A percentile compares a stretch with the other conserved stretches of the same genome.
These are phyloP conservation scores for Vicia villosa DNA, from an alignment of 306 rosid species.

Conservation along the genomic window DNA sequence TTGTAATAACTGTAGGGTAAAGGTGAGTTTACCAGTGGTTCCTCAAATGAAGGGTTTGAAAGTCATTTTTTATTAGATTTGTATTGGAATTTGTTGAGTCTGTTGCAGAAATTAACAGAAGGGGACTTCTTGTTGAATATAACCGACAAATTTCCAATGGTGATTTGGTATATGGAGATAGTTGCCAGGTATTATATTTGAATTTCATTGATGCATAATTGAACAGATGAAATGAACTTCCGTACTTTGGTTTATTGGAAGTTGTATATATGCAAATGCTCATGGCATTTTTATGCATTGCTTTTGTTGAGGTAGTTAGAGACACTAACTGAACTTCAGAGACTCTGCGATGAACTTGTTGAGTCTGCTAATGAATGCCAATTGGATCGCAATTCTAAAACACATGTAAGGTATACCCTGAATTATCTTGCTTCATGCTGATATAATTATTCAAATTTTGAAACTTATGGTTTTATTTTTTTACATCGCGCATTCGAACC, in stretches of 20 bases:
- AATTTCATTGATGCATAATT: slow-evolving; percentile 4
- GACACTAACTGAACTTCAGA: slow-evolving; percentile 84
- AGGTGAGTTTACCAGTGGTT: too few relatives aligned
- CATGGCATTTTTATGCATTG: slow-evolving; percentile 4
- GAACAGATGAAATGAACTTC: slow-evolving; percentile 28
- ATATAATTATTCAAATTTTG: slow-evolving; percentile 37
- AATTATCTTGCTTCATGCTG: slow-evolving; percentile 21
- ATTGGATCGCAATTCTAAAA: slow-evolving; percentile 73
- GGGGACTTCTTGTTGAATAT: slow-evolving; percentile 93
- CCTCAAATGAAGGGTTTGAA: neutral
- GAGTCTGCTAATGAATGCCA: slow-evolving; percentile 63
- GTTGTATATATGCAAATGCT: slow-evolving; percentile 11
- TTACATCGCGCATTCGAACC: too few relatives aligned
- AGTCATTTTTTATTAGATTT: slow-evolving; percentile 22
- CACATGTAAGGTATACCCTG: slow-evolving; percentile 64
- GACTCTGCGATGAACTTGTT: slow-evolving; percentile 88
- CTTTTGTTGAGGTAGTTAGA: slow-evolving; percentile 53
- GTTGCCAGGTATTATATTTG: slow-evolving; percentile 60
- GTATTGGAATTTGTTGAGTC: slow-evolving; percentile 34
- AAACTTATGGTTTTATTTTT: slow-evolving; percentile 5
- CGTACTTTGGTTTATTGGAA: slow-evolving; percentile 5
- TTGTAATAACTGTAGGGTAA: too few relatives aligned
- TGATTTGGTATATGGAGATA: slow-evolving; percentile 86
- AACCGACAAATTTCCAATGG: slow-evolving; percentile 78
- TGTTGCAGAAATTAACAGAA: slow-evolving; percentile 53